Conservation (phyloP, 2,329 filamentous ascomycete genomes). For the Pyrenophora tritici-repentis region DNA sequence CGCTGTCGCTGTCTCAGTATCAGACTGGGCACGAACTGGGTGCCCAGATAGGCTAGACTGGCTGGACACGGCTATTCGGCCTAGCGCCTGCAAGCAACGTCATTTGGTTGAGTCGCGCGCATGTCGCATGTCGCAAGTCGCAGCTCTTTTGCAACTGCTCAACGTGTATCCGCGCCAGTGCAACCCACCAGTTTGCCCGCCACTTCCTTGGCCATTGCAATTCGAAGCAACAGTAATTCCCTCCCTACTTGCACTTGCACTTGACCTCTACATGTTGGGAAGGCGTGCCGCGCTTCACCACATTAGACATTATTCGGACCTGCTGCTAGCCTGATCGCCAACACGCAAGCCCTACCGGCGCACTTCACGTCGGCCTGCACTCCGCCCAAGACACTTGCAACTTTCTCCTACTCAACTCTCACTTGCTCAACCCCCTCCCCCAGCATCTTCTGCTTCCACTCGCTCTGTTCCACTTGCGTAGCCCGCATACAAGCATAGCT, state of each 20-base stretch:
- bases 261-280: too few relatives aligned
- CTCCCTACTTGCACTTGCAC: not conserved
- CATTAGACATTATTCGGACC: conserved; percentile 8
- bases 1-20: too few relatives aligned
- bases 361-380: conserved; percentile 13
- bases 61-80: conserved; percentile 6
- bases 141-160: not conserved
- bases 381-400: conserved; percentile 1
- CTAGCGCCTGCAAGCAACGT: conserved; percentile 14
- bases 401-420: not conserved
- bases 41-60: conserved; percentile 7
- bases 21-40: too few relatives aligned
- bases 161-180: conserved; percentile 1
- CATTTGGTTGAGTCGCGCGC: conserved; percentile 12
- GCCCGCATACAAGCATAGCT: conserved; percentile 17
- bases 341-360: conserved; percentile 12
- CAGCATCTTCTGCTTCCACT: conserved; percentile 29
- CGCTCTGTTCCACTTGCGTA: conserved; percentile 25
- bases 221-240: not conserved
- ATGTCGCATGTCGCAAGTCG: conserved; percentile 6
- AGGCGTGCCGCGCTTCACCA: not conserved
- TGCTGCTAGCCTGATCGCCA: conserved; percentile 16
- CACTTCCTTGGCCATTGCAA: conserved; percentile 4
- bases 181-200: not conserved
- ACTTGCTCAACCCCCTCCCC: conserved; percentile 6